Percentiles rank a stretch among this genome's conserved stretches.
Conservation (phyloP, 768 basidiomycete genomes). For the Pleurotus tuoliensis region DNA sequence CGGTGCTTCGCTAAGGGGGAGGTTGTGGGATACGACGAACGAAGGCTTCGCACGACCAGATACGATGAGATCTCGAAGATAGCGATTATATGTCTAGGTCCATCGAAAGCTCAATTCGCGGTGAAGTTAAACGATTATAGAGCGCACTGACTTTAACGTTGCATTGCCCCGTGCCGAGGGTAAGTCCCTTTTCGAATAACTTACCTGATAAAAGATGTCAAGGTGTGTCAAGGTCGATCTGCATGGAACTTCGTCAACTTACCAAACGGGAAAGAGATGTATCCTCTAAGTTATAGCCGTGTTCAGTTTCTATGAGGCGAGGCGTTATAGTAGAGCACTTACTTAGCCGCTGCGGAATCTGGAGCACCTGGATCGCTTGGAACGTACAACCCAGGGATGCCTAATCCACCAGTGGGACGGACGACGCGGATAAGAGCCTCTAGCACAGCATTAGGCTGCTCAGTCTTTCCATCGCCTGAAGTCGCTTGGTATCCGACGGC, state of each 20-base stretch:
- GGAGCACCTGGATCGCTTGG: constrained; percentile 55
- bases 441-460: constrained; percentile 52
- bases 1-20: constrained; percentile 43
- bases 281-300: constrained; percentile 27
- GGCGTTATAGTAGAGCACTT: constrained; percentile 11
- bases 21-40: constrained; percentile 51
- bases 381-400: constrained; percentile 54
- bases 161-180: constrained; percentile 51
- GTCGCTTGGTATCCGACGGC: constrained; percentile 57
- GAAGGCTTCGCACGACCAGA: constrained; percentile 49
- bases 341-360: constrained; percentile 47
- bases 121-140: not conserved
- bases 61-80: constrained; percentile 52
- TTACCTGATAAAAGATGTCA: constrained; percentile 19
- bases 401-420: constrained; percentile 52
- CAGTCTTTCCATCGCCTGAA: constrained; percentile 48
- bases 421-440: constrained; percentile 49
- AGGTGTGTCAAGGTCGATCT: not conserved
- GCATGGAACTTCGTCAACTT: not conserved
- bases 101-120: not conserved
- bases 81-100: constrained; percentile 44
- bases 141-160: constrained; percentile 42
- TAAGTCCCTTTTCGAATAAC: constrained; percentile 54
- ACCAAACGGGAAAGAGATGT: constrained; percentile 52
- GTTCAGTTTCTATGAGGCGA: no score